Base-by-base conservation (phyloP, 495 filamentous ascomycete species). In the Trichoderma orchidacearum region DNA sequence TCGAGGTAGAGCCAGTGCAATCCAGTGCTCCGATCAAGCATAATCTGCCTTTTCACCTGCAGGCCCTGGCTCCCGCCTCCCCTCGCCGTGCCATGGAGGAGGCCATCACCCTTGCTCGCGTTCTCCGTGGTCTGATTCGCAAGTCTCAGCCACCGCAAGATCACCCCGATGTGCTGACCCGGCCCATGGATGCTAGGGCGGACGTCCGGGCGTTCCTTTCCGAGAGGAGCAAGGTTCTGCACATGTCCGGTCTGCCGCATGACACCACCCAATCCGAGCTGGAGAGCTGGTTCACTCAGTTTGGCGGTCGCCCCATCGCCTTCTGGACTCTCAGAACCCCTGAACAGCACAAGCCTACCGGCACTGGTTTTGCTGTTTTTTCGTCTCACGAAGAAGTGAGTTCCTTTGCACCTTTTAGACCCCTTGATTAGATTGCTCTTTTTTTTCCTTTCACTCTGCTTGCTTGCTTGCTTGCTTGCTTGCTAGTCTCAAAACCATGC, bases 251-350 rank as follows among this genome's bases (percentile, higher is more conserved):
- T 34, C 79, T 98, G 51, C 93, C 93, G 36, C 93, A 98, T 66
- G 93, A 98, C 64, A 98, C 93, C 27, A 98, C 93, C 2, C 93
- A 98, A 72, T 96, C 90, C 15, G 93, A 97, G 70, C 76, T 98
- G 31, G 93, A 97, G 73, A 95, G 89, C 69, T 98, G 93, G 93
- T 98, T 96, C 69, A 98, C 93, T 25, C 93, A 98, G 67, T 98
- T 95, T 64, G 92, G 93, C 56, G 93, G 93, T 41, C 87, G 93
- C 17, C 93, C 93, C n/a, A 97, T 97, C 74, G 92, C 92, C 21
- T 98, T 98, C 72, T 98, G 92, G 92, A 98, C 93, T 18, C 76
- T 98, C 54, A 89, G 93, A 38, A 97, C 93, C 21, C 93, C 93
- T 11, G 93, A 98, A 69, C 93, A 97, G 70, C 92, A 96, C 73